Percentiles rank a stretch among this genome's conserved stretches.
phyloP scores from a whole-genome alignment of 2,329 filamentous ascomycete species.

The Microsporum canis region DNA sequence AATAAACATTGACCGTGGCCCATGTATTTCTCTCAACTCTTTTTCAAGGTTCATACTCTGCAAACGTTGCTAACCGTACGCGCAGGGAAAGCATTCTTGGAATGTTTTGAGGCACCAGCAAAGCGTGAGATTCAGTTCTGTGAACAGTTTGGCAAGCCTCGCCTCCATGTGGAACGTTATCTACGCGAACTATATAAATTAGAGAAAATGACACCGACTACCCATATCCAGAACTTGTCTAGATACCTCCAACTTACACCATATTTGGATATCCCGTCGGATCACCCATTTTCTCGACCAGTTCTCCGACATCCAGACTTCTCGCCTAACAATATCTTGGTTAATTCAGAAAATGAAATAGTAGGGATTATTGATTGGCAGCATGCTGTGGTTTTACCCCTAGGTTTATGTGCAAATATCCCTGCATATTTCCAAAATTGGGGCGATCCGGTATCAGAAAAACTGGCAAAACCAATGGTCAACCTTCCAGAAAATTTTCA shows the following conservation, averaged over 20 bases:
- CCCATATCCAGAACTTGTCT: constrained; percentile 17
- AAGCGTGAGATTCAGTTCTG: constrained; percentile 16
- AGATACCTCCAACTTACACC: constrained; percentile 18
- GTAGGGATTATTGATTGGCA: constrained; percentile 13
- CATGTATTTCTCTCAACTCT: constrained; percentile 15
- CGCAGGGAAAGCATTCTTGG: constrained; percentile 7
- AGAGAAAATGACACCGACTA: constrained; percentile 7
- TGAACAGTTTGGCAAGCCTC: constrained; percentile 16
- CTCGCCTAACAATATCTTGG: constrained; percentile 11
- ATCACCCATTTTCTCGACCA: constrained; percentile 9
- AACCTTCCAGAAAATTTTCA: constrained; percentile 18
- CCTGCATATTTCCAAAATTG: constrained; percentile 27
- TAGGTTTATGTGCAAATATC: constrained; percentile 20
- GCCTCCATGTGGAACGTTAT: constrained; percentile 6
- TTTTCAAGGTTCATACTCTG: background rate
- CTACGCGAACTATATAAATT: background rate
- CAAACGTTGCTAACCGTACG: background rate
- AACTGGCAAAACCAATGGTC: constrained; percentile 15
- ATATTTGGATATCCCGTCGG: constrained; percentile 10
- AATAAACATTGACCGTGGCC: constrained; percentile 17
- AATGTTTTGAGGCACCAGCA: constrained; percentile 15
- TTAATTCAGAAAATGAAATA: constrained; percentile 8
- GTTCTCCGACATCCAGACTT: constrained; percentile 17
- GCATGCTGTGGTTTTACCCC: constrained; percentile 8
- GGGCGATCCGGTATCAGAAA: constrained; percentile 22